Base-by-base conservation (phyloP, 2,329 filamentous ascomycete genomes). In the Karstenula rhodostoma region DNA sequence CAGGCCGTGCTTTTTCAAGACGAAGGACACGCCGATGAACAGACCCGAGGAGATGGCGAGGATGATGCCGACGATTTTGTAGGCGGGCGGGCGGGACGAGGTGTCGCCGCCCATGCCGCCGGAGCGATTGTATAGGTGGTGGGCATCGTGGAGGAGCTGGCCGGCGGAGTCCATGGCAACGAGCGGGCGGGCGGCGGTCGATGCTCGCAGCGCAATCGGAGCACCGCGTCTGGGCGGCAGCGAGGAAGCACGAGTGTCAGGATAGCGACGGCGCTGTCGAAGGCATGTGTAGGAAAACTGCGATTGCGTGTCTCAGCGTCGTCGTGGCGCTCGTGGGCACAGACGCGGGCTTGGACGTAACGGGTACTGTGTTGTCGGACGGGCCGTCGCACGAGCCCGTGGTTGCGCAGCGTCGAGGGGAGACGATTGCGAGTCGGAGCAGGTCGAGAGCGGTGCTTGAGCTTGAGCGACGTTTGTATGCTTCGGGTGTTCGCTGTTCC, bases 1-100 rank as follows among this genome's bases (percentile, higher is more conserved):
- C 68, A 99, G 81, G 4, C 95, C 95, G 61, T 92, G 85, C 81
- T 99, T 99, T 81, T 98, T 98, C 73, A 99, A 81, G 29, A 98
- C 94, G 77, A 98, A 99, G 0, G 94, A 98, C 15, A 90, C 86
- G 57, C 95, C 95, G 74, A 99, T 99, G 77, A 98, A 98, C 59
- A 92, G 77, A 44, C 95, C 95, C 0, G 94, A 98, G 33, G 89
- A 88, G 60, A 97, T 85, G 17, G 95, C 95, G 37, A 99, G 84
- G 23, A 88, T 84, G 63, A 99, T 92, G 57, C 95, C 95, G 67
- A 98, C 86, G 27, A 89, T 87, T 76, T 97, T 98, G 85, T 91
- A 98, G 35, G 82, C 80, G 10, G 84, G 77, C 1, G 87, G 87
- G 23, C 86, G 82, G 47, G 64, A 59, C 40, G 69, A 63, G 15